phyloP scores from a whole-genome alignment of 2,329 filamentous ascomycete genomes.

The Aureobasidium melanogenum region DNA sequence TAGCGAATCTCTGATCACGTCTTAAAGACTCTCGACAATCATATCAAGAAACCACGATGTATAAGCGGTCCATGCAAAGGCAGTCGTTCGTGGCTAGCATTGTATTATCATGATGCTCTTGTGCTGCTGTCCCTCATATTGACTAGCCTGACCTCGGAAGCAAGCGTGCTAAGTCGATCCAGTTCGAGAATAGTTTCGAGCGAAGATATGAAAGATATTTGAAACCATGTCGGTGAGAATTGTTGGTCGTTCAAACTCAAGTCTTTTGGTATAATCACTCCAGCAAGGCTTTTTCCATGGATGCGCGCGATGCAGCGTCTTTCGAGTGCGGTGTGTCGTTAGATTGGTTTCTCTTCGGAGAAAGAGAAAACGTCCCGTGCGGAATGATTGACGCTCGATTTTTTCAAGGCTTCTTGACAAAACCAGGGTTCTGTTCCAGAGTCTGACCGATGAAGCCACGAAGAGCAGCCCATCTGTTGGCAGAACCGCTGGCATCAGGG shows the following conservation, averaged over 20 bases:
- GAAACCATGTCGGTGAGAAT: no score
- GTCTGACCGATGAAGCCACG: slow-evolving; percentile 76
- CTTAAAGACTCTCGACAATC: no score
- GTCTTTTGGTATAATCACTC: neutral
- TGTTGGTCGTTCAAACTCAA: neutral
- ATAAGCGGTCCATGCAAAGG: neutral
- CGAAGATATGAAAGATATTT: no score
- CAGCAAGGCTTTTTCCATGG: neutral
- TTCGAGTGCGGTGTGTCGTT: neutral
- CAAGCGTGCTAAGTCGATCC: neutral
- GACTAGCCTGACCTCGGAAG: neutral
- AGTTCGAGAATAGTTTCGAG: no score
- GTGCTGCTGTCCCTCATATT: neutral
- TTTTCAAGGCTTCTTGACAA: slow-evolving; percentile 28
- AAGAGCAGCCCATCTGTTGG: slow-evolving; percentile 69
- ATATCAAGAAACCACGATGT: neutral
- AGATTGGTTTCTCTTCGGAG: neutral
- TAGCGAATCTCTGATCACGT: neutral
- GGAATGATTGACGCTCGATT: no score
- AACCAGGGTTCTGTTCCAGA: slow-evolving; percentile 81
- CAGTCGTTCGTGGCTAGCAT: no score
- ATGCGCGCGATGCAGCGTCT: neutral
- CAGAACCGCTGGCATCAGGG: slow-evolving; percentile 33
- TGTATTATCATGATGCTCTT: no score
- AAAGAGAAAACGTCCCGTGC: no score